Base-by-base conservation (phyloP, 805 yeast genomes). In the Metschnikowia kofuensis region DNA sequence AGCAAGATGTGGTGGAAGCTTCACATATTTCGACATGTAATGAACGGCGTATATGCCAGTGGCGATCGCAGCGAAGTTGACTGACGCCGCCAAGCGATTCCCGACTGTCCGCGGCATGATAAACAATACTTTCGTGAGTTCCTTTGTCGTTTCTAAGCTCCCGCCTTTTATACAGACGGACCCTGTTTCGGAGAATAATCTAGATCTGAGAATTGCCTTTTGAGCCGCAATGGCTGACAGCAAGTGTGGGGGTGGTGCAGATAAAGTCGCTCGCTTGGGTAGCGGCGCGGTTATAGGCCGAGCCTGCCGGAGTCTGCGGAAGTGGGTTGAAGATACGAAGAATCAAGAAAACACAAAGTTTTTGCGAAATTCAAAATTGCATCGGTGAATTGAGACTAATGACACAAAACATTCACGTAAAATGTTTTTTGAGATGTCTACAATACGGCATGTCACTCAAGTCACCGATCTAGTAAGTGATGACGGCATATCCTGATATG, bases 1-100 rank as follows among this genome's bases (percentile, higher is more conserved):
- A 1, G 59, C 68, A 28, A 85, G 64, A 35, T 65, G 69, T 1
- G 65, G 68, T 0, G 90, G 89, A 27, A 86, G 65, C 12, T 59
- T 62, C 7, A 66, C 35, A 6, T 37, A 37, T 15, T 47, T 46
- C 36, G 60, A 54, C 37, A 54, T 53, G 32, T 47, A 44, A 47
- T 57, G 49, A 13, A 65, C 45, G 11, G 74, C 76, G 42, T 58
- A 65, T 3, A 41, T 32, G 4, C 74, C 74, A 35, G 68, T 55
- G 4, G 51, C 51, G 8, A 68, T 38, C 7, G 73, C 67, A 2
- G 58, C 47, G 2, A 53, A 46, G 44, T 66, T 54, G 38, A 70
- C 56, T 4, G 47, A 43, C 8, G 64, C 47, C n/a, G 65, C 67
- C 6, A 34, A 42, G 7, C 55, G 64, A 49, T 70, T 64, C 4